These are phyloP conservation scores for Neurospora sp. DNA, from an alignment of 495 filamentous ascomycete genomes.

Conservation along the genomic window DNA sequence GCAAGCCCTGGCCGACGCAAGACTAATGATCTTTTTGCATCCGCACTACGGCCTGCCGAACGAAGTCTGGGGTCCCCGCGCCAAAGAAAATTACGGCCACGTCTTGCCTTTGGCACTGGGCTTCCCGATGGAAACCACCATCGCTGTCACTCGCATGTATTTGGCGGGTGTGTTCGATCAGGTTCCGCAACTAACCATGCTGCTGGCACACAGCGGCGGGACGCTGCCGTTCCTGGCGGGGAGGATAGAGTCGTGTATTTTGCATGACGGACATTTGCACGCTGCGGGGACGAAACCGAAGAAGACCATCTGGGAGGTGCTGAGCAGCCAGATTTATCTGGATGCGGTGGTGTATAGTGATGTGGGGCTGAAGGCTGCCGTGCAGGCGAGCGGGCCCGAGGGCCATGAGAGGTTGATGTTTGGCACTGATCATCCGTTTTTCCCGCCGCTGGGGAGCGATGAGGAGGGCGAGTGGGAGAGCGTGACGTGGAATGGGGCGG, in stretches of 20 bases:
- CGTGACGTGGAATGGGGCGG: conserved; percentile 65
- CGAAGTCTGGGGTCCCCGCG: conserved; percentile 64
- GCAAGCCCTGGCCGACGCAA: conserved; percentile 50
- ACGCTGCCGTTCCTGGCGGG: conserved; percentile 85
- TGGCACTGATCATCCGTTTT: conserved; percentile 93
- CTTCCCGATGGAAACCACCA: conserved; percentile 90
- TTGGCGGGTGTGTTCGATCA: conserved; percentile 76
- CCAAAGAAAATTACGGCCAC: conserved; percentile 58
- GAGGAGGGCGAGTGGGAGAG: conserved; percentile 68
- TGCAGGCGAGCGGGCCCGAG: conserved; percentile 50
- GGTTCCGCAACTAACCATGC: conserved; percentile 56
- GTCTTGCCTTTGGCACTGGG: conserved; percentile 79
- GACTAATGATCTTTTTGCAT: conserved; percentile 70
- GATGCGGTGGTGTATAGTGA: conserved; percentile 80
- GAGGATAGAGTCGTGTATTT: conserved; percentile 76
- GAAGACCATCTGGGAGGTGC: conserved; percentile 66
- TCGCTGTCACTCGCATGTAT: conserved; percentile 81
- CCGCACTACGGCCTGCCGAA: conserved; percentile 85
- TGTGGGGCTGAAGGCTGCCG: conserved; percentile 64
- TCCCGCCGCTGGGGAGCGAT: conserved; percentile 60
- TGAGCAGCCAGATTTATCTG: conserved; percentile 79
- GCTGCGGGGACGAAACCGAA: conserved; percentile 20
- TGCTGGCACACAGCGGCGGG: conserved; percentile 83
- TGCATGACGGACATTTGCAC: conserved; percentile 65
- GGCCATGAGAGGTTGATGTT: conserved; percentile 65